Evolutionary conservation across 768 basidiomycete genomes (phyloP).

Genomic region (Leccinum broughii): DNA sequence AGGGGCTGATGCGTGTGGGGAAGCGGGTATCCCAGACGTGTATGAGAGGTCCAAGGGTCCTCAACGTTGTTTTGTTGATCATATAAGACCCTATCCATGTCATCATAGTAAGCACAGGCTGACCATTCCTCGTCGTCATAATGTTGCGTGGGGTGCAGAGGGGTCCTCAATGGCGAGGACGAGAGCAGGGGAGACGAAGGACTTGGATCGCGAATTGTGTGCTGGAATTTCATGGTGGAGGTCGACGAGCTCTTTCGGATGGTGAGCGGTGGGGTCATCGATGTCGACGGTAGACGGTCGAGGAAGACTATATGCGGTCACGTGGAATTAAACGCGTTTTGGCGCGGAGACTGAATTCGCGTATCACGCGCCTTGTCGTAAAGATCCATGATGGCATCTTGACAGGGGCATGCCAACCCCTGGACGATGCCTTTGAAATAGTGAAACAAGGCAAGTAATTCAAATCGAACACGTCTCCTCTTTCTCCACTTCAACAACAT

Average conservation of each 20-base stretch:
- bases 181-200: conserved; percentile 23
- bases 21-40: neutral
- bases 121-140: conserved; percentile 9
- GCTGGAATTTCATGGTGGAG: conserved; percentile 8
- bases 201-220: neutral
- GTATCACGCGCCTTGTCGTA: conserved; percentile 22
- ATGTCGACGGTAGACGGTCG: conserved; percentile 19
- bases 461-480: conserved; percentile 5
- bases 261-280: conserved; percentile 30
- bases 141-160: conserved; percentile 11
- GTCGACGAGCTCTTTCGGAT: conserved; percentile 27
- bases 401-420: too few species aligned
- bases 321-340: conserved; percentile 38
- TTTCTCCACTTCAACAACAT: conserved; percentile 15
- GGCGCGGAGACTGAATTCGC: conserved; percentile 30
- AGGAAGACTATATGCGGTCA: conserved; percentile 31
- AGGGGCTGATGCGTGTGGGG: conserved; percentile 7
- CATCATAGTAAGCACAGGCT: conserved; percentile 2
- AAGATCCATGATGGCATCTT: neutral
- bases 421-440: too few species aligned
- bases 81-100: neutral
- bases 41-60: conserved; percentile 9
- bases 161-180: conserved; percentile 22
- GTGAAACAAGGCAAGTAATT: too few species aligned
- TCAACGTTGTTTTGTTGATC: neutral